Evolutionary conservation across 179 eudicot genomes (phyloP), one percentile per base, ranked within the genome.

Genomic region (Amaranthus tricolor): DNA sequence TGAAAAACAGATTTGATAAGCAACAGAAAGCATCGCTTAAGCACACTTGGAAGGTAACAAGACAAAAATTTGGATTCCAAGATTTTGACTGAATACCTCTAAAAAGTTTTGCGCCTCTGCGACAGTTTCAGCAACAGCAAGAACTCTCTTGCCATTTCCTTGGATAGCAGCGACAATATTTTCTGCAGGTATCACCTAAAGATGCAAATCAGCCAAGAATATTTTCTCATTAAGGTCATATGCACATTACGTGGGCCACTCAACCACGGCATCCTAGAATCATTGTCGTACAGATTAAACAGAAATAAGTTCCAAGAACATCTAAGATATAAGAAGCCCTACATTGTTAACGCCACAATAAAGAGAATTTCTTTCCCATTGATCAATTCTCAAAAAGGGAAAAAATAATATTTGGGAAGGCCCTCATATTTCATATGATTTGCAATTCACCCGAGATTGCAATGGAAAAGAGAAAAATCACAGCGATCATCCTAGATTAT

Each of bases 141-240:
- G 80, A 56, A 90, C 86, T 58, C 86, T 87, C 83, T 84, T 92
- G 19, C 76, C 78, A 77, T 82, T 82, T 66, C 89, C 90, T 79
- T 94, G 98, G 74, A 88, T 81, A 71, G 97, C 91, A 63, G 96
- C 98, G 72, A 89, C 91, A 24, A 94, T 91, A 80, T 88, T 94
- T 71, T 94, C 98, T 13, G 98, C 93, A 72, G 98, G 97, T 79
- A 94, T 94, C 78, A 87, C 96, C 98, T 94, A 72, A 43, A 73
- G 78, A 74, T 24, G 57, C 59, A 19, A 49, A 50, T 2, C 0
- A 54, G 62, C 9, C 3, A 68, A 31, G 52, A 61, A 21, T 16
- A 60, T 20, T 59, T 12, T 48, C 4, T 55, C 57, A 58, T 9
- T 31, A 7, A 50, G 14, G 47, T 17, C 44, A 71, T 61, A 31